Conservation (phyloP, 495 filamentous ascomycete species). For the Tuber calosporum region DNA sequence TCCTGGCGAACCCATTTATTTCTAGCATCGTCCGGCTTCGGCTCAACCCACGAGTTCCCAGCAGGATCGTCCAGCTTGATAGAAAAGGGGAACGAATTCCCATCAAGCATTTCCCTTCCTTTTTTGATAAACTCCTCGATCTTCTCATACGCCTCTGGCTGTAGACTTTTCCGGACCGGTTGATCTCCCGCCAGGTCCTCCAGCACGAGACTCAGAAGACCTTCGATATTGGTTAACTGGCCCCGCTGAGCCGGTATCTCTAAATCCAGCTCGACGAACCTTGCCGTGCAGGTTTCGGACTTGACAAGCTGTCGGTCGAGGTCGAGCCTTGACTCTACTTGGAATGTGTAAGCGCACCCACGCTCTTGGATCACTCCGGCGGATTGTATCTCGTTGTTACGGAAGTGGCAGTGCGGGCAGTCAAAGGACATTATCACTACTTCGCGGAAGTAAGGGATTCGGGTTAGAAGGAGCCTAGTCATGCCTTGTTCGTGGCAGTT, state of each 20-base stretch:
- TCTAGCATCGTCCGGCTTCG: slow-evolving; percentile 62
- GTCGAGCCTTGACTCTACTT: slow-evolving; percentile 60
- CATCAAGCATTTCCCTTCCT: slow-evolving; percentile 63
- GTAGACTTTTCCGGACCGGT: slow-evolving; percentile 59
- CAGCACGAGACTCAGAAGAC: slow-evolving; percentile 66
- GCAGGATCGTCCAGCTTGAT: slow-evolving; percentile 80
- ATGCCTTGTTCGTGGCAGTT: slow-evolving; percentile 79
- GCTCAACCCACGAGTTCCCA: slow-evolving; percentile 97
- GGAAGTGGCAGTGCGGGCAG: slow-evolving; percentile 78
- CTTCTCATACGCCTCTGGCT: slow-evolving; percentile 68
- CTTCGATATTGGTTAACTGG: slow-evolving; percentile 86
- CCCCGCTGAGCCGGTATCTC: slow-evolving; percentile 85
- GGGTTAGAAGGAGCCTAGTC: slow-evolving; percentile 77
- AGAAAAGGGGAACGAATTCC: slow-evolving; percentile 76
- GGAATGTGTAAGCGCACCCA: slow-evolving; percentile 70
- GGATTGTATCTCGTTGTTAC: slow-evolving; percentile 84
- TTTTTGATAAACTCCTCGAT: slow-evolving; percentile 64
- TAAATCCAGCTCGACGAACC: slow-evolving; percentile 76
- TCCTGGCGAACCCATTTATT: slow-evolving; percentile 76
- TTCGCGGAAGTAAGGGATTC: slow-evolving; percentile 93
- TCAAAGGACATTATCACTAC: slow-evolving; percentile 94
- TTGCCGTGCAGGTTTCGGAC: slow-evolving; percentile 73
- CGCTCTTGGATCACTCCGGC: slow-evolving; percentile 85
- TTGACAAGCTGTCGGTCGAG: slow-evolving; percentile 83
- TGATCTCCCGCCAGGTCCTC: slow-evolving; percentile 72